phyloP scores from a whole-genome alignment of 768 basidiomycete genomes.

The Xerocomellus amylosporus region DNA sequence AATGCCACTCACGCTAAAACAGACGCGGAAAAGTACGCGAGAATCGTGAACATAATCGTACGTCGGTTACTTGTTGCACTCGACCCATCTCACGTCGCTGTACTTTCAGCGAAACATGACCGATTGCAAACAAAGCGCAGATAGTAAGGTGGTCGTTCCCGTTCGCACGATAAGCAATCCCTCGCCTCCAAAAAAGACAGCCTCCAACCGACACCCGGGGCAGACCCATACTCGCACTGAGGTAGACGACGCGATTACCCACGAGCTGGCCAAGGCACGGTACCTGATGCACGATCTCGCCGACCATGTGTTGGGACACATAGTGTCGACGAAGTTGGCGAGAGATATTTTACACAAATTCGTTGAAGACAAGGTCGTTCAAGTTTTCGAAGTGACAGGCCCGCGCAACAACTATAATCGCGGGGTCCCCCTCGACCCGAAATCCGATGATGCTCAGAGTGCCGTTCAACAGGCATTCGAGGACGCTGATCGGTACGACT shows the following conservation, averaged over 20 bases:
- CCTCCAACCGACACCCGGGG: not conserved
- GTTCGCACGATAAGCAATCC: not conserved
- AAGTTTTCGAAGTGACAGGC: not conserved
- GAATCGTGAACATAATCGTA: not conserved
- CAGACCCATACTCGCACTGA: not conserved
- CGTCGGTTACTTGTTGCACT: not conserved
- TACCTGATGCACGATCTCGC: constrained; percentile 14
- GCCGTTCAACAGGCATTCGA: constrained; percentile 8
- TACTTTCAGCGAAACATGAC: not conserved
- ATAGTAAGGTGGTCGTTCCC: not conserved
- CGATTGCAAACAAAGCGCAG: not conserved
- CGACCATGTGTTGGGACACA: constrained; percentile 5
- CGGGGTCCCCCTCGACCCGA: not conserved
- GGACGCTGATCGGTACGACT: not conserved
- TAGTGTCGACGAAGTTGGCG: not conserved
- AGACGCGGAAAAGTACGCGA: not conserved
- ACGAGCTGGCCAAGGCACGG: constrained; percentile 8
- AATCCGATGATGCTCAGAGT: not conserved
- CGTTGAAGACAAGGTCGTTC: not conserved
- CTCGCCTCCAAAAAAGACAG: constrained; percentile 2
- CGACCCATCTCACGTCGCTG: not conserved
- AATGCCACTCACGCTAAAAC: not conserved
- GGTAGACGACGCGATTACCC: not conserved
- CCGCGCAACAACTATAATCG: too few relatives aligned
- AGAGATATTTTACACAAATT: not conserved